These are phyloP conservation scores for Apiospora phragmitis DNA, from an alignment of 2,329 filamentous ascomycete species.

Conservation along the genomic window DNA sequence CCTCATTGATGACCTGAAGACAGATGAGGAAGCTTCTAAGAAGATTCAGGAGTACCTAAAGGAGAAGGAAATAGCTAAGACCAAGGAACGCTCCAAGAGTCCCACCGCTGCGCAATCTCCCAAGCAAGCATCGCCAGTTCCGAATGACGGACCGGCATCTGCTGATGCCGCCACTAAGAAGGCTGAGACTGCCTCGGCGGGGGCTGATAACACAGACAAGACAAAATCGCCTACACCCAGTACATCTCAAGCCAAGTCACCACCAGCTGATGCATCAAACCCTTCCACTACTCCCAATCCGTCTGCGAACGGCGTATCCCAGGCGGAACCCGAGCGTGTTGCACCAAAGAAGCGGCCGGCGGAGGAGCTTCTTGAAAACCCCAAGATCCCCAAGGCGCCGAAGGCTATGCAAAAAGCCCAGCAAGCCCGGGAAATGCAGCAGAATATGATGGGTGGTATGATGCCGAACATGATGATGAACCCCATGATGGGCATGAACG, in stretches of 20 bases:
- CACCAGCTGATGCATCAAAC: constrained; percentile 23
- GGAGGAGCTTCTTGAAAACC: constrained; percentile 68
- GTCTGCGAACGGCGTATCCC: constrained; percentile 22
- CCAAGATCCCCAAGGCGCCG: constrained; percentile 64
- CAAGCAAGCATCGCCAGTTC: constrained; percentile 38
- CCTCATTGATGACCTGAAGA: constrained; percentile 84
- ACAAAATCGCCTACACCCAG: constrained; percentile 25
- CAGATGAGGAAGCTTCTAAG: constrained; percentile 75
- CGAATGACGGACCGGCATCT: constrained; percentile 28
- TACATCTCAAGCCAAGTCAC: constrained; percentile 27
- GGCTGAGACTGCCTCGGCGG: constrained; percentile 31
- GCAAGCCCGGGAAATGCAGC: constrained; percentile 48
- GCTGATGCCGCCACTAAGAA: constrained; percentile 35
- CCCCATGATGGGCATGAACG: constrained; percentile 40
- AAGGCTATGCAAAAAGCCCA: constrained; percentile 62
- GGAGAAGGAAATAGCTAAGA: constrained; percentile 52
- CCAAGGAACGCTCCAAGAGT: constrained; percentile 50
- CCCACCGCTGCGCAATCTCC: constrained; percentile 36
- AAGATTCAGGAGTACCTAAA: constrained; percentile 76
- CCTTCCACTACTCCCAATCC: constrained; percentile 26
- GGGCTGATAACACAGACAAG: constrained; percentile 30
- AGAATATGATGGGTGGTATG: constrained; percentile 47
- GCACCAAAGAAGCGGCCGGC: constrained; percentile 77
- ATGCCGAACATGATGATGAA: constrained; percentile 46
- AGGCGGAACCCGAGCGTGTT: constrained; percentile 21